Conservation (phyloP, 179 eudicot species). For the Pouteria campechiana region DNA sequence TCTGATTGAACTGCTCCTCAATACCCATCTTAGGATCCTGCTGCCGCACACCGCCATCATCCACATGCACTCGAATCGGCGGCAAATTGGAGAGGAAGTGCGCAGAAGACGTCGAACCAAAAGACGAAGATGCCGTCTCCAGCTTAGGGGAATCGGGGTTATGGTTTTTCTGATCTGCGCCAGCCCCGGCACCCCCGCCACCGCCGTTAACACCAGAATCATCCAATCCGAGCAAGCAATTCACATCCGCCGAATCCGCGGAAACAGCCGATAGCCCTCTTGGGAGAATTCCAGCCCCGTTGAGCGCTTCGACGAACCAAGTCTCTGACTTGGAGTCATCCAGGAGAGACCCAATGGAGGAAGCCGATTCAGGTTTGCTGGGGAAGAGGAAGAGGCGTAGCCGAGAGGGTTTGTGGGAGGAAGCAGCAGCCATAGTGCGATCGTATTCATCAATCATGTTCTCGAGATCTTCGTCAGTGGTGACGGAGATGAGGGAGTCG, state of each 20-base stretch:
- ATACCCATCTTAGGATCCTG: slow-evolving; percentile 16
- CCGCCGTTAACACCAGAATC: slow-evolving; percentile 14
- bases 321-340: slow-evolving; percentile 54
- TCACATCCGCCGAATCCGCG: slow-evolving; percentile 54
- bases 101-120: slow-evolving; percentile 61
- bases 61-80: slow-evolving; percentile 56
- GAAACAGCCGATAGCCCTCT: slow-evolving; percentile 44
- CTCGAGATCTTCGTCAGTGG: slow-evolving; percentile 68
- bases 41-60: no score
- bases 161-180: slow-evolving; percentile 12
- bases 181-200: slow-evolving; percentile 12
- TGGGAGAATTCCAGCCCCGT: slow-evolving; percentile 26
- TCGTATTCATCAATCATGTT: slow-evolving; percentile 83
- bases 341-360: slow-evolving; percentile 38
- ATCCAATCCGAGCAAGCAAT: slow-evolving; percentile 57
- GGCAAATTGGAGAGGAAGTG: slow-evolving; percentile 59
- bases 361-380: slow-evolving; percentile 19
- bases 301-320: slow-evolving; percentile 69
- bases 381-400: slow-evolving; percentile 53
- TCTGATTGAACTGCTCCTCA: slow-evolving; percentile 50
- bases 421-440: slow-evolving; percentile 7
- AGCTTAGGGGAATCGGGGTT: slow-evolving; percentile 61
- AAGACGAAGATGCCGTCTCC: slow-evolving; percentile 59
- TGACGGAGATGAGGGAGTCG: slow-evolving; percentile 56
- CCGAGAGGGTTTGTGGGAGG: slow-evolving; percentile 10